Evolutionary conservation across 2,329 filamentous ascomycete genomes (phyloP).

Genomic region (Venturiaceae sp.): DNA sequence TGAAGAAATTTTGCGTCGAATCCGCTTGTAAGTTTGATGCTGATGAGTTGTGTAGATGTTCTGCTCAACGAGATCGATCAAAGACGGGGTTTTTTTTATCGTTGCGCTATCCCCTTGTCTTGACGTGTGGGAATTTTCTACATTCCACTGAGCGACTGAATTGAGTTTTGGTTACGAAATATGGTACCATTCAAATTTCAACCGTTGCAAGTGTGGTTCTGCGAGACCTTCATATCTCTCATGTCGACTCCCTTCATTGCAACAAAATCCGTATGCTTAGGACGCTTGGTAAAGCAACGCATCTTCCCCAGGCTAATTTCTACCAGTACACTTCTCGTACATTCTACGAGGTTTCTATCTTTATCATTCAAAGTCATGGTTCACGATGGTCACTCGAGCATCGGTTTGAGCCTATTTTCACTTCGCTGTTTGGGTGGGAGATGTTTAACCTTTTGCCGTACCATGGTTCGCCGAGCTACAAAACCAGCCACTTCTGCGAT

Average conservation of each 20-base stretch:
- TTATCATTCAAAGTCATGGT: neutral
- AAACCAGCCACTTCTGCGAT: neutral
- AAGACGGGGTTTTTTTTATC: no score
- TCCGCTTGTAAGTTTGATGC: no score
- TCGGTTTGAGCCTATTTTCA: neutral
- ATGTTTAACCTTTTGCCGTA: neutral
- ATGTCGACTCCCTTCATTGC: neutral
- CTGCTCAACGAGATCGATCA: no score
- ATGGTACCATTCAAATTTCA: no score
- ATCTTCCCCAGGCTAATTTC: neutral
- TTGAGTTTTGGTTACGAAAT: no score
- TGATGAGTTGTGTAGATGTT: no score
- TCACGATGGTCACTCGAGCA: neutral
- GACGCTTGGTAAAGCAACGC: neutral
- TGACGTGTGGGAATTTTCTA: no score
- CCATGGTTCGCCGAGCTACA: neutral
- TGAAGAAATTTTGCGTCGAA: no score
- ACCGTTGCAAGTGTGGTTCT: no score
- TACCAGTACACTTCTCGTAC: neutral
- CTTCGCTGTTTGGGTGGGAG: neutral
- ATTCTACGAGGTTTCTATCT: neutral
- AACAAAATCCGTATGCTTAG: neutral
- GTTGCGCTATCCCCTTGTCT: no score
- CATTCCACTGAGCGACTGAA: no score
- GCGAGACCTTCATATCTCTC: no score